phyloP scores from a whole-genome alignment of 176 grass and related monocot species.

The Ensete glaucum region DNA sequence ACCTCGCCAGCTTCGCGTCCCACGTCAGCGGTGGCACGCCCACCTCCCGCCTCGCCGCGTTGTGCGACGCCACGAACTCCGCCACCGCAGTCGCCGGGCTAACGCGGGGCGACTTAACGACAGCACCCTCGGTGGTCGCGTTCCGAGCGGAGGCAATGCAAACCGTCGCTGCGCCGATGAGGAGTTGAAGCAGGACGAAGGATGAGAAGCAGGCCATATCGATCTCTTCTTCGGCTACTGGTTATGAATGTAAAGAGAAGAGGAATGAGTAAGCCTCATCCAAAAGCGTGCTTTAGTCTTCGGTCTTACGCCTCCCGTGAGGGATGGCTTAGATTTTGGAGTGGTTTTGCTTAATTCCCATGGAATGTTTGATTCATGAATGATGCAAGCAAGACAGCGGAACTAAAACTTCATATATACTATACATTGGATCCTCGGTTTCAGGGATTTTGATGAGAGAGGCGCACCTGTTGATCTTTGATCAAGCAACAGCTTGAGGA shows the following conservation, averaged over 20 bases:
- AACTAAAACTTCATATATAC: background rate
- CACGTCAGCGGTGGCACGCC: constrained; percentile 37
- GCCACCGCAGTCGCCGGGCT: background rate
- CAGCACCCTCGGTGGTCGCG: background rate
- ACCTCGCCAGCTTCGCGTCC: constrained; percentile 20
- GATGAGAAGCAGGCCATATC: background rate
- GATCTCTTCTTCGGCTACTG: too few species aligned
- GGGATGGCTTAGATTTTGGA: background rate
- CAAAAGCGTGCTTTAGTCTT: background rate
- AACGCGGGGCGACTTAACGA: background rate
- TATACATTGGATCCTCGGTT: too few species aligned
- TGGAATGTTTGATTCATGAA: background rate
- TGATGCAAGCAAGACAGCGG: background rate
- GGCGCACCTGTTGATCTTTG: too few species aligned
- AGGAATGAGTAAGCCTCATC: background rate
- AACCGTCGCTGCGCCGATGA: background rate
- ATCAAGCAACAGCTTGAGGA: too few species aligned
- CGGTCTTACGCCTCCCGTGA: background rate
- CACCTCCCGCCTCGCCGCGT: constrained; percentile 27
- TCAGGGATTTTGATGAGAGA: too few species aligned
- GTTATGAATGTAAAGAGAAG: background rate
- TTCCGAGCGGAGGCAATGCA: background rate
- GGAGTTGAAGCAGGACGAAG: background rate
- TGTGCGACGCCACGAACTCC: constrained; percentile 33
- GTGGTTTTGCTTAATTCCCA: background rate